These are phyloP conservation scores for Sclerotinia borealis DNA, from an alignment of 2,329 filamentous ascomycete genomes.

Conservation along the genomic window DNA sequence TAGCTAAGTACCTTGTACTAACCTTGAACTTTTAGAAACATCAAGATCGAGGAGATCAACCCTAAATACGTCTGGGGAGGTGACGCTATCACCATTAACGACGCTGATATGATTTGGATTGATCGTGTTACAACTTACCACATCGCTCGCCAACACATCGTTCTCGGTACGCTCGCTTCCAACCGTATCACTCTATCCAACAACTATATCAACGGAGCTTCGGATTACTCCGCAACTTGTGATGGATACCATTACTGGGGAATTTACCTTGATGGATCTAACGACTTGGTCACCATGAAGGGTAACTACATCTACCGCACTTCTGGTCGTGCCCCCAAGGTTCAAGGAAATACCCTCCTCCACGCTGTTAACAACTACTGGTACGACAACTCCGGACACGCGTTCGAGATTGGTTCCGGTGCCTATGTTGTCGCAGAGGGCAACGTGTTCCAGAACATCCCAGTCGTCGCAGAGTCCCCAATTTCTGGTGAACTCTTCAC, in stretches of 20 bases:
- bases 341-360: constrained; percentile 35
- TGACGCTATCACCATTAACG: constrained; percentile 34
- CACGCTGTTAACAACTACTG: constrained; percentile 42
- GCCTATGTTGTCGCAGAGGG: constrained; percentile 39
- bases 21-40: constrained; percentile 15
- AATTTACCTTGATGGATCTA: constrained; percentile 37
- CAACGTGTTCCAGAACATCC: constrained; percentile 40
- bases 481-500: constrained; percentile 17
- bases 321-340: constrained; percentile 40
- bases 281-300: constrained; percentile 38
- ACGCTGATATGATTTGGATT: constrained; percentile 34
- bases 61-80: constrained; percentile 37
- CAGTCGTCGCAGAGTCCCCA: constrained; percentile 18
- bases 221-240: constrained; percentile 39
- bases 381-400: constrained; percentile 38
- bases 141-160: constrained; percentile 41
- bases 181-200: constrained; percentile 41
- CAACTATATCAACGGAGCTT: constrained; percentile 40
- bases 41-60: constrained; percentile 32
- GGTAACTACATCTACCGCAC: constrained; percentile 42
- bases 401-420: constrained; percentile 37
- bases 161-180: constrained; percentile 32
- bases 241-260: constrained; percentile 44
- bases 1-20: neutral
- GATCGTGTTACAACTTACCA: constrained; percentile 32